Evolutionary conservation across 306 rosid species (phyloP).

Genomic region (Cucurbita moschata): DNA sequence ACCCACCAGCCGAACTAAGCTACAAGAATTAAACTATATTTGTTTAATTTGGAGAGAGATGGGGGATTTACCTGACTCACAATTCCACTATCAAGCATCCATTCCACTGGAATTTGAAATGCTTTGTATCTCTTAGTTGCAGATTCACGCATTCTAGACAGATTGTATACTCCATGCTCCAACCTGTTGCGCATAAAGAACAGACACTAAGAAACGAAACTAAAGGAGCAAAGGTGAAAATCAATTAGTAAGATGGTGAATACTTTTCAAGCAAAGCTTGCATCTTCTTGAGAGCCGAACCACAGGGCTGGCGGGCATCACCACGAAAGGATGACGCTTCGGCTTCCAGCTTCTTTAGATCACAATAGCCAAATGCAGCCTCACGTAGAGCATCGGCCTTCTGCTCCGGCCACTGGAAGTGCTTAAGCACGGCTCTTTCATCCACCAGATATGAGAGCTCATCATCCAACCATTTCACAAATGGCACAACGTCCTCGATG

Average conservation of each 20-base stretch:
- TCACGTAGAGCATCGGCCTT: constrained; percentile 92
- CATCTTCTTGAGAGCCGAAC: constrained; percentile 81
- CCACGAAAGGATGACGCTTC: constrained; percentile 76
- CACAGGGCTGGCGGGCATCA: constrained; percentile 69
- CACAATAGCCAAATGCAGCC: constrained; percentile 89
- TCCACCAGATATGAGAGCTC: constrained; percentile 96
- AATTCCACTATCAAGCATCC: constrained; percentile 83
- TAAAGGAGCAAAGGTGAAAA: background rate
- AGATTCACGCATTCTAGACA: constrained; percentile 80
- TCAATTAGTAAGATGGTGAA: background rate
- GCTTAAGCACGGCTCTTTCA: constrained; percentile 96
- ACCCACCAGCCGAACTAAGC: background rate
- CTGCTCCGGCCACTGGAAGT: constrained; percentile 94
- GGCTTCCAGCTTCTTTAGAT: constrained; percentile 73
- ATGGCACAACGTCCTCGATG: constrained; percentile 81
- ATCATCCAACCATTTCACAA: constrained; percentile 97
- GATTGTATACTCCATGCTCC: constrained; percentile 81
- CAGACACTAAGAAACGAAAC: background rate
- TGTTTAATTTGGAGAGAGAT: background rate
- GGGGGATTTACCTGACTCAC: constrained; percentile 59
- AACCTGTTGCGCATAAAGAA: constrained; percentile 36
- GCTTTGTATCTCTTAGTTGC: constrained; percentile 64
- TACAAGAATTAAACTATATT: background rate
- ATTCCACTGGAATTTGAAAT: constrained; percentile 74
- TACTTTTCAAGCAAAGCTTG: constrained; percentile 89